Evolutionary conservation across 2,329 filamentous ascomycete species (phyloP).

Genomic region (Stromatinia cepivora): DNA sequence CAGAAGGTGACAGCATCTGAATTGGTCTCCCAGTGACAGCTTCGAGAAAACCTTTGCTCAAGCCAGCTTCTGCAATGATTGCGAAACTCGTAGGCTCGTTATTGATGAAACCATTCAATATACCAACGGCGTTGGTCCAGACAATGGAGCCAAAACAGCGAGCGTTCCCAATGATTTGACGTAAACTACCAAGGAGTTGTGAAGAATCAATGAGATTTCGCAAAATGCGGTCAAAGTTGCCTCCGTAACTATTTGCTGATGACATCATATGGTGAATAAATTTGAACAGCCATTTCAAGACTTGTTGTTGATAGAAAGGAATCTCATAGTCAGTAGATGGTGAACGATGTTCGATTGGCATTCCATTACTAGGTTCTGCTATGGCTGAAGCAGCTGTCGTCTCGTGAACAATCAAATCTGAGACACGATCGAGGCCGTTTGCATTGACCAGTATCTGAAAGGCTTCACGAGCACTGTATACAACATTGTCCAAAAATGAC

Average conservation of each 20-base stretch:
- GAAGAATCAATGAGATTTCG: slow-evolving; percentile 94
- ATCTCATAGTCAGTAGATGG: slow-evolving; percentile 89
- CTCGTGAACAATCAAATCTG: slow-evolving; percentile 80
- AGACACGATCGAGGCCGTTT: slow-evolving; percentile 84
- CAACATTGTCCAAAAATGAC: slow-evolving; percentile 82
- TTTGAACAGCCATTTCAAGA: slow-evolving; percentile 89
- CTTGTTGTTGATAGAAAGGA: slow-evolving; percentile 90
- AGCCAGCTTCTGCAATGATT: slow-evolving; percentile 88
- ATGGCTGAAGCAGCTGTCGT: slow-evolving; percentile 68
- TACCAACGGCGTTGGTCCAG: slow-evolving; percentile 91
- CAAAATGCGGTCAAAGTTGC: slow-evolving; percentile 84
- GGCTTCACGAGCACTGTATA: slow-evolving; percentile 81
- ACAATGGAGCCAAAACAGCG: slow-evolving; percentile 84
- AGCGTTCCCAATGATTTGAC: slow-evolving; percentile 78
- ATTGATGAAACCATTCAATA: slow-evolving; percentile 94
- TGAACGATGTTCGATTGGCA: slow-evolving; percentile 70
- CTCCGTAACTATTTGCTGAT: slow-evolving; percentile 66
- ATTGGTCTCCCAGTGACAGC: slow-evolving; percentile 63
- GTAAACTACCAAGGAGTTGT: slow-evolving; percentile 74
- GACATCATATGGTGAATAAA: slow-evolving; percentile 95
- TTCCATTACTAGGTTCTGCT: slow-evolving; percentile 68
- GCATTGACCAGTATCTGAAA: slow-evolving; percentile 80
- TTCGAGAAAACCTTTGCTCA: slow-evolving; percentile 83
- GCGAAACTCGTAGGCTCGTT: slow-evolving; percentile 98
- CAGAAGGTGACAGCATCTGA: slow-evolving; percentile 39